These are phyloP conservation scores for Periglandula ipomoeae DNA, from an alignment of 2,329 filamentous ascomycete genomes.

Conservation along the genomic window DNA sequence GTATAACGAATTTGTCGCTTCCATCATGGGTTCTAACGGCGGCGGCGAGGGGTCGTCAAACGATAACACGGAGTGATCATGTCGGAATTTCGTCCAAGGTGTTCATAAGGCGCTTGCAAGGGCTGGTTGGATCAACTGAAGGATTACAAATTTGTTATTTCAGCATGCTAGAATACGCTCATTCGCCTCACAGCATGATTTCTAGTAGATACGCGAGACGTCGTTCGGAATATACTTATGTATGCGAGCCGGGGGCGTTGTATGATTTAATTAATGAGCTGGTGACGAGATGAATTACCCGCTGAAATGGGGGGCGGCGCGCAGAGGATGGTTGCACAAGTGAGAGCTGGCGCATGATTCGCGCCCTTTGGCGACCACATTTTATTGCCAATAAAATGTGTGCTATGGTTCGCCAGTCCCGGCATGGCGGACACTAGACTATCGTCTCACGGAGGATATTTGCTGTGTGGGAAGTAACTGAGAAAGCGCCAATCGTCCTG, in stretches of 20 bases:
- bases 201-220: neutral
- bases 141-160: no score
- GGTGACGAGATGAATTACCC: no score
- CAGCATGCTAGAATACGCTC: no score
- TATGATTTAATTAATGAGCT: neutral
- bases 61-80: conserved; percentile 17
- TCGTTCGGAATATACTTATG: neutral
- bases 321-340: neutral
- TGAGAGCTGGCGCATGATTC: neutral
- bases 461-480: no score
- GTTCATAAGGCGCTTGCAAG: neutral
- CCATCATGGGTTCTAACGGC: conserved; percentile 47
- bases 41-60: conserved; percentile 19
- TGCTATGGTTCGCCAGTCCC: neutral
- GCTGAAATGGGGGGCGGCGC: neutral
- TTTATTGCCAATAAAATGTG: neutral
- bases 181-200: no score
- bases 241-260: no score
- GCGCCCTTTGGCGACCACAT: neutral
- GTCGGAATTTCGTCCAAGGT: neutral
- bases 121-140: neutral
- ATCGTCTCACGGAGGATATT: no score
- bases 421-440: no score
- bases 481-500: no score
- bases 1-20: conserved; percentile 85